These are phyloP conservation scores for Colletotrichum shisoi DNA, from an alignment of 2,329 filamentous ascomycete species.

Conservation along the genomic window DNA sequence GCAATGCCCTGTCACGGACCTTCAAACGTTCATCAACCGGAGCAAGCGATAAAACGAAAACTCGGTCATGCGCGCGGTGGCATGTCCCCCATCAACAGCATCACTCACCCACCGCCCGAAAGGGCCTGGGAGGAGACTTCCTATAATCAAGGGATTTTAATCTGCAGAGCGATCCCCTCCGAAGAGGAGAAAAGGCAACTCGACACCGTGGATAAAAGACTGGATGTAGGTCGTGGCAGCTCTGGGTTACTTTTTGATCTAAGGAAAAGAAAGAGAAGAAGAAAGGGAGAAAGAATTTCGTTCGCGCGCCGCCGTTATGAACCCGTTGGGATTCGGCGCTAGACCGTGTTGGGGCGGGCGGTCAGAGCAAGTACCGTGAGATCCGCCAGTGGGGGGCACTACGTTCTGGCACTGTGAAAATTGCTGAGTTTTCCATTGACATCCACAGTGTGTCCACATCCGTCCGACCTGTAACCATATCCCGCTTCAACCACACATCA, in stretches of 20 bases:
- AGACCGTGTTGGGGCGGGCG: conserved; percentile 37
- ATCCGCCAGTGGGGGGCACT: not conserved
- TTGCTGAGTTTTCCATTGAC: not conserved
- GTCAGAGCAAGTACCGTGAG: not conserved
- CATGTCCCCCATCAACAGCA: conserved; percentile 70
- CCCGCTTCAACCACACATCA: conserved; percentile 8
- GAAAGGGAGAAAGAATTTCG: conserved; percentile 48
- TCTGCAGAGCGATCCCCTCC: conserved; percentile 65
- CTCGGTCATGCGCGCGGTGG: conserved; percentile 36
- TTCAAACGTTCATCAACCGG: not conserved
- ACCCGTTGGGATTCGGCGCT: conserved; percentile 38
- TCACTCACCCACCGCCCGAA: conserved; percentile 60
- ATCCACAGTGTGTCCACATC: conserved; percentile 17
- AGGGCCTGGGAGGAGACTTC: conserved; percentile 64
- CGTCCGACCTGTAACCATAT: not conserved
- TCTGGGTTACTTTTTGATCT: conserved; percentile 70
- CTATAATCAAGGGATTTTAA: conserved; percentile 66
- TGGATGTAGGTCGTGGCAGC: conserved; percentile 70
- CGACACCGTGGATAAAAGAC: conserved; percentile 63
- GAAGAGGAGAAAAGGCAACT: conserved; percentile 64
- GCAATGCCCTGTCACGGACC: not conserved
- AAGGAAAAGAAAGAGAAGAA: conserved; percentile 56
- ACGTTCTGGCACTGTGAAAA: not conserved
- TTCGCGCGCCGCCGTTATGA: conserved; percentile 28
- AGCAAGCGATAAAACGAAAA: not conserved